These are phyloP conservation scores for Metschnikowia proteae DNA, from an alignment of 805 yeast species.

Conservation along the genomic window DNA sequence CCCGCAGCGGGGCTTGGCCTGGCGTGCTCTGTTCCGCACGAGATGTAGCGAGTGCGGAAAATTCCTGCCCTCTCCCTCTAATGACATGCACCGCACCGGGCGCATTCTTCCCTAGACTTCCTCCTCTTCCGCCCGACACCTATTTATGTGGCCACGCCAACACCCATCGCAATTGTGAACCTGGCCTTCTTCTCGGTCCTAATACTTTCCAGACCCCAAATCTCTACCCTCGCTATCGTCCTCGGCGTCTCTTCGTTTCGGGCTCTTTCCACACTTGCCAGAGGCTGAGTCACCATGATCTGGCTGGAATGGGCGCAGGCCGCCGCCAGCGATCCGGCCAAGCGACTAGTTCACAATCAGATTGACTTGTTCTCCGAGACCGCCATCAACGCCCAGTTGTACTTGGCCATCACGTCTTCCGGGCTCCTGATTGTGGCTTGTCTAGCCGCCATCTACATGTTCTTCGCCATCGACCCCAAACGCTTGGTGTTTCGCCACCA, in stretches of 20 bases:
- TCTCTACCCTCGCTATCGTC: neutral
- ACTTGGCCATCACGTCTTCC: conserved; percentile 37
- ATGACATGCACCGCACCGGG: neutral
- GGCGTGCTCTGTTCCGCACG: neutral
- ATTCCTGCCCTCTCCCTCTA: conserved; percentile 1
- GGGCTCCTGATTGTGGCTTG: conserved; percentile 44
- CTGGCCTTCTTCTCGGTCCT: neutral
- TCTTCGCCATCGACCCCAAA: conserved; percentile 60
- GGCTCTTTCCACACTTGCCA: neutral
- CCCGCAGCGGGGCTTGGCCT: neutral
- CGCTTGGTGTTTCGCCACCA: conserved; percentile 65
- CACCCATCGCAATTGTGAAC: neutral
- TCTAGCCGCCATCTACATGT: conserved; percentile 55
- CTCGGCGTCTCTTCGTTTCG: neutral
- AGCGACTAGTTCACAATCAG: conserved; percentile 22
- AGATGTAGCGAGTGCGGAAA: neutral
- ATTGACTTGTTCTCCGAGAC: conserved; percentile 29
- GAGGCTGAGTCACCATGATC: neutral
- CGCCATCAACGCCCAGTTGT: conserved; percentile 26
- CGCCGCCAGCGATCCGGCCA: conserved; percentile 5
- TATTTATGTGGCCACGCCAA: neutral
- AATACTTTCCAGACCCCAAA: neutral
- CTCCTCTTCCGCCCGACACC: neutral
- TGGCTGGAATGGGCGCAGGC: conserved; percentile 4
- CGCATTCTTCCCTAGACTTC: neutral